Percentiles rank a stretch among this genome's conserved stretches.
Conservation (phyloP, 179 eudicot genomes). For the Nepenthes alata region DNA sequence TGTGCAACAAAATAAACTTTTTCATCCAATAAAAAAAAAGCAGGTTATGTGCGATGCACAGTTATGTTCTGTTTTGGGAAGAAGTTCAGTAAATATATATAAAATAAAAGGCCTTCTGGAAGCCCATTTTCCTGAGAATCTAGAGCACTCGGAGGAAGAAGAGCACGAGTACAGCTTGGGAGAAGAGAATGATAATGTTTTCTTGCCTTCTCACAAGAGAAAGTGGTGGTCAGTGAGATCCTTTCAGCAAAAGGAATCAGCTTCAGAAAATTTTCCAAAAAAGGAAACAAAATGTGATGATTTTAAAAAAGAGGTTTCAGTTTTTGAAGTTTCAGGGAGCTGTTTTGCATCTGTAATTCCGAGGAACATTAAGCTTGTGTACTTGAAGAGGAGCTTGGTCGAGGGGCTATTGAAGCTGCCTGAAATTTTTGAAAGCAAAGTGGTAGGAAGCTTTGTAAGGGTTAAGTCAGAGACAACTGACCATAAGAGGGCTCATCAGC, state of each 20-base stretch:
- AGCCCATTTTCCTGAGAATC: conserved; percentile 30
- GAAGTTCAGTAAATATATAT: conserved; percentile 21
- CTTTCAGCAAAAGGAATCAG: conserved; percentile 13
- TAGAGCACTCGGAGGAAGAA: conserved; percentile 33
- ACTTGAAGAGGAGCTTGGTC: conserved; percentile 30
- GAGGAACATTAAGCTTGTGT: conserved; percentile 29
- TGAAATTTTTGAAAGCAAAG: conserved; percentile 29
- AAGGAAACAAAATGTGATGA: conserved; percentile 14
- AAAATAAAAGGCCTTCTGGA: conserved; percentile 26
- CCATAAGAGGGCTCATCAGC: conserved; percentile 17
- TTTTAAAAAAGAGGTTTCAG: conserved; percentile 10
- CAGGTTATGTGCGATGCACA: conserved; percentile 25
- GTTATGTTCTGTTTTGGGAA: conserved; percentile 20
- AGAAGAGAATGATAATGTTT: conserved; percentile 15
- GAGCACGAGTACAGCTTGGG: conserved; percentile 20
- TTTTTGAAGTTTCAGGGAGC: conserved; percentile 18
- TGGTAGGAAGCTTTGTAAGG: conserved; percentile 38
- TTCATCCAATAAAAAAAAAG: conserved; percentile 31
- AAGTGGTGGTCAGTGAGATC: conserved; percentile 18
- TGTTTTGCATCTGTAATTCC: conserved; percentile 21
- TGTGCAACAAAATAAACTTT: conserved; percentile 30
- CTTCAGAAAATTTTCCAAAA: conserved; percentile 9
- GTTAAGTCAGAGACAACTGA: conserved; percentile 25
- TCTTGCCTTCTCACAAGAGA: conserved; percentile 16
- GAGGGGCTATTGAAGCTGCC: conserved; percentile 23